Percentiles rank a stretch among this genome's conserved stretches.
Conservation (phyloP, 2,329 filamentous ascomycete species). For the Madurella mycetomatis region DNA sequence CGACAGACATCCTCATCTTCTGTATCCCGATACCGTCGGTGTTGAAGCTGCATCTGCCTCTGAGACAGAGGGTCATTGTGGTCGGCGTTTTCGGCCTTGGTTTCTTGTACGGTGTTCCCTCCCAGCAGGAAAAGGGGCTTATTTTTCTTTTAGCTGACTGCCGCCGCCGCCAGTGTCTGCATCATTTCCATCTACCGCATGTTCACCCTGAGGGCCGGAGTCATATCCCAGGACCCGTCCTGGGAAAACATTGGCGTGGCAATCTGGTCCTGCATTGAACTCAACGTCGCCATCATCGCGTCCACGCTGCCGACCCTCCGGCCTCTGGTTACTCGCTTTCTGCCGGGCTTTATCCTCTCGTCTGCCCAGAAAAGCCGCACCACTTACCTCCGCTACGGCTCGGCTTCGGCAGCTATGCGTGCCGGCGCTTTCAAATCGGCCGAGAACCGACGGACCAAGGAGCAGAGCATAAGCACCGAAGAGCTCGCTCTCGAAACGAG, state of each 20-base stretch:
- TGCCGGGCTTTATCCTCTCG: conserved; percentile 22
- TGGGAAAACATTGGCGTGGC: conserved; percentile 32
- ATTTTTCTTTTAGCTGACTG: neutral
- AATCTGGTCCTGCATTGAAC: conserved; percentile 32
- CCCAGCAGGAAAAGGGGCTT: neutral
- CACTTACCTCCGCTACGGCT: conserved; percentile 21
- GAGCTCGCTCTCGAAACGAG: conserved; percentile 25
- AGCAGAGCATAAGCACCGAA: conserved; percentile 24
- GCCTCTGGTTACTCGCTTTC: conserved; percentile 26
- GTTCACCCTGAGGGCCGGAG: conserved; percentile 29
- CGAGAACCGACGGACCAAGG: conserved; percentile 2
- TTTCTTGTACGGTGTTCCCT: conserved; percentile 27
- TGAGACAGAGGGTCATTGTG: conserved; percentile 28
- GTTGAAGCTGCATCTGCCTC: conserved; percentile 24
- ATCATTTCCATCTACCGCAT: conserved; percentile 33
- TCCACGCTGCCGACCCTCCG: conserved; percentile 30
- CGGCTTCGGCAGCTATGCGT: conserved; percentile 6
- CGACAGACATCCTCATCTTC: conserved; percentile 29
- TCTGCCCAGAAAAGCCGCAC: conserved; percentile 15
- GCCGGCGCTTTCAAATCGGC: conserved; percentile 13
- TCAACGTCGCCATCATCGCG: conserved; percentile 30
- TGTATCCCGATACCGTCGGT: conserved; percentile 28
- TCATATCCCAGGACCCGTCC: conserved; percentile 28
- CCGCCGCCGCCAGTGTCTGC: conserved; percentile 26
- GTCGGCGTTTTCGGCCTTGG: conserved; percentile 30